A percentile compares a stretch with the other conserved stretches of the same genome.
phyloP scores from a whole-genome alignment of 176 grass and related monocot genomes.

The Oryza glaberrima region DNA sequence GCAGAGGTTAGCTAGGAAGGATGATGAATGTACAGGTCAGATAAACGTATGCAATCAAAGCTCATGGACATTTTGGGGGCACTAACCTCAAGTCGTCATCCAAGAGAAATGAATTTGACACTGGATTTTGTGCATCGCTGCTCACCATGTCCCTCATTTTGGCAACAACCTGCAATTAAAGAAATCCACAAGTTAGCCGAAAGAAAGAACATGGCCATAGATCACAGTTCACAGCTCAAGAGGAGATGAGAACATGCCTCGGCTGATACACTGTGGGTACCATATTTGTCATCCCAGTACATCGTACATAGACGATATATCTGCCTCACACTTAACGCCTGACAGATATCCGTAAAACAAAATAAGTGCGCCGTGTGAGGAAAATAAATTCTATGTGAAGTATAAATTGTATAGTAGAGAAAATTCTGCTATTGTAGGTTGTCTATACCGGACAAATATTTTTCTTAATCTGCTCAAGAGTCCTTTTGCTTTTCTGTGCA shows the following conservation, averaged over 20 bases:
- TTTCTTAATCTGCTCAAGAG: slow-evolving; percentile 77
- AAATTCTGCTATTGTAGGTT: background rate
- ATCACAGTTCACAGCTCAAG: slow-evolving; percentile 12
- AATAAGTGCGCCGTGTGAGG: background rate
- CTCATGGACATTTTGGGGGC: background rate
- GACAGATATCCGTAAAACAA: slow-evolving; percentile 25
- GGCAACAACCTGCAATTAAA: slow-evolving; percentile 61
- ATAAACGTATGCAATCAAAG: background rate
- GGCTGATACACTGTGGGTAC: slow-evolving; percentile 76
- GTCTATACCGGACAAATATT: slow-evolving; percentile 72
- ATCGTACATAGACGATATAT: slow-evolving; percentile 93
- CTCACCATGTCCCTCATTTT: slow-evolving; percentile 87
- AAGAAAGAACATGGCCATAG: background rate
- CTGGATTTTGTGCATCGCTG: slow-evolving; percentile 69
- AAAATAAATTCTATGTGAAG: slow-evolving; percentile 20
- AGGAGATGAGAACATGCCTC: slow-evolving; percentile 50
- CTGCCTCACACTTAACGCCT: slow-evolving; percentile 87
- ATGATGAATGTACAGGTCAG: background rate
- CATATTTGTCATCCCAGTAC: slow-evolving; percentile 94
- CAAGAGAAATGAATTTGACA: slow-evolving; percentile 88
- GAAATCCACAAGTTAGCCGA: slow-evolving; percentile 2
- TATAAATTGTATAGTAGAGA: slow-evolving; percentile 19
- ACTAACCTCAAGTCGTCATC: slow-evolving; percentile 89
- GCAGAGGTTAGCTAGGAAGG: background rate
- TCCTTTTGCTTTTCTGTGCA: slow-evolving; percentile 87